Conservation (phyloP, 805 yeast species). For the Pachysolen tannophilus region DNA sequence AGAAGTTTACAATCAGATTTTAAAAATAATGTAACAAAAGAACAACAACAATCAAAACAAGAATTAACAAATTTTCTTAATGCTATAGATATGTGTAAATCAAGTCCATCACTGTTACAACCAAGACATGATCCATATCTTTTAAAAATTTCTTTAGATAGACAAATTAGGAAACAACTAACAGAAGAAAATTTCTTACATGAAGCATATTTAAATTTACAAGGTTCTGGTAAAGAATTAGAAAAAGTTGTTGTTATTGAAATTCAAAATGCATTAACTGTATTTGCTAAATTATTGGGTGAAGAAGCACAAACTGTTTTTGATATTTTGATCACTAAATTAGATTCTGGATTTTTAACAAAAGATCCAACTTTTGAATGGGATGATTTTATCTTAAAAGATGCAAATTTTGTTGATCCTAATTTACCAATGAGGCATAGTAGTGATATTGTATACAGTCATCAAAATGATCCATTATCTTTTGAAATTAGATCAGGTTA, state of each 20-base stretch:
- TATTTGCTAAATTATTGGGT: conserved; percentile 62
- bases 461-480: conserved; percentile 64
- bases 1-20: conserved; percentile 78
- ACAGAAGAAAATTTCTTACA: conserved; percentile 80
- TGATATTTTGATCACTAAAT: conserved; percentile 54
- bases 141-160: conserved; percentile 62
- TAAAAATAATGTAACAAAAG: conserved; percentile 64
- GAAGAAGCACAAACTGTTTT: conserved; percentile 69
- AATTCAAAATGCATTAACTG: conserved; percentile 72
- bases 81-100: conserved; percentile 58
- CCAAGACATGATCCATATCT: conserved; percentile 77
- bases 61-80: conserved; percentile 46
- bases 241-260: conserved; percentile 84
- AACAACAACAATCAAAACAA: conserved; percentile 55
- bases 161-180: conserved; percentile 69
- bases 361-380: conserved; percentile 82
- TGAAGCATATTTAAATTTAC: conserved; percentile 83
- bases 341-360: conserved; percentile 62
- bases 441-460: conserved; percentile 55
- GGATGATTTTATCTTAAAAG: conserved; percentile 72
- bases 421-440: conserved; percentile 52
- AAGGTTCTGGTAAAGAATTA: conserved; percentile 79
- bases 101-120: conserved; percentile 32
- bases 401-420: conserved; percentile 62
- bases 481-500: conserved; percentile 66